These are phyloP conservation scores for Isochrysis galbana DNA, from an alignment of 78 protist genomes.

Conservation along the genomic window DNA sequence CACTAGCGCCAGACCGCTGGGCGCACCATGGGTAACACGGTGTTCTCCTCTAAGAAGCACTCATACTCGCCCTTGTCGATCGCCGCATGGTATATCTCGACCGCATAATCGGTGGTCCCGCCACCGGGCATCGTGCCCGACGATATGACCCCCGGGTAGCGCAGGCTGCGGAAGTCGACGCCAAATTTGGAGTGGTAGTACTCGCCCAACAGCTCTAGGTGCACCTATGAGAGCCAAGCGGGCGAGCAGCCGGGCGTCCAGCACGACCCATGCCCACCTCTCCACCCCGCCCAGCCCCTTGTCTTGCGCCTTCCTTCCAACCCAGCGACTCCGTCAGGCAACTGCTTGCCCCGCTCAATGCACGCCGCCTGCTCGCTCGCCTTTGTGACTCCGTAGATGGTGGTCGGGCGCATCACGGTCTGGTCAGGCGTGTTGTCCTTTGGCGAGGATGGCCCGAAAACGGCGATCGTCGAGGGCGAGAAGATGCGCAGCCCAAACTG, in stretches of 20 bases:
- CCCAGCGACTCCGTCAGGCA: too few species aligned
- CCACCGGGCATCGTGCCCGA: constrained; percentile 68
- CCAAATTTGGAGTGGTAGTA: constrained; percentile 60
- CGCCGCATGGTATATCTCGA: constrained; percentile 69
- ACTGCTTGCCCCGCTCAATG: too few species aligned
- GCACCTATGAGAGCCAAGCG: too few species aligned
- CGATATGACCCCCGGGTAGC: neutral
- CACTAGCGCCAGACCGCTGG: too few species aligned
- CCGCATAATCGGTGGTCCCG: constrained; percentile 83
- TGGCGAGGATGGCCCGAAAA: constrained; percentile 60
- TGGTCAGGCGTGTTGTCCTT: constrained; percentile 55
- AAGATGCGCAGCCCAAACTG: constrained; percentile 32
- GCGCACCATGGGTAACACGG: constrained; percentile 78
- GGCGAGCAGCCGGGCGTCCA: too few species aligned
- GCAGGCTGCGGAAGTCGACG: constrained; percentile 54
- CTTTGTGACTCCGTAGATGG: constrained; percentile 67
- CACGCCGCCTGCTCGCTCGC: too few species aligned
- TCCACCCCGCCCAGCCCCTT: too few species aligned
- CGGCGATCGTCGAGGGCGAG: constrained; percentile 77
- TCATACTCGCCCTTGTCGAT: constrained; percentile 29
- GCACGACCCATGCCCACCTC: too few species aligned
- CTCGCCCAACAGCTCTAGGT: constrained; percentile 18
- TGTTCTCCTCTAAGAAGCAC: constrained; percentile 54
- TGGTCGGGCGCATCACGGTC: constrained; percentile 63
- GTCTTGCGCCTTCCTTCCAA: too few species aligned